Percentiles rank a stretch among this genome's conserved stretches.
phyloP scores from a whole-genome alignment of 1,284 basidiomycete species.

The Athelia psychrophila region DNA sequence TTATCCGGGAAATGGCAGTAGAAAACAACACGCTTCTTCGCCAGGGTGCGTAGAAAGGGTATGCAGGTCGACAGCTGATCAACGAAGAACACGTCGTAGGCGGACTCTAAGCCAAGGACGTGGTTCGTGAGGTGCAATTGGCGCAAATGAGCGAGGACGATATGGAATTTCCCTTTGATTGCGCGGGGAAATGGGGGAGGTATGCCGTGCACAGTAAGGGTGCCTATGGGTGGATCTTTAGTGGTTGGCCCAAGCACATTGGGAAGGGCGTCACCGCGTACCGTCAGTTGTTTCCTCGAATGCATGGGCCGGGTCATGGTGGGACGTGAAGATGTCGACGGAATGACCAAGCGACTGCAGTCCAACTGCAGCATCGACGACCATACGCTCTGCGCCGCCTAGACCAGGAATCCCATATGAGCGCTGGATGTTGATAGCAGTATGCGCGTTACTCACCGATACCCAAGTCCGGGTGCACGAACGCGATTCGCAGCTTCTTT shows the following conservation, averaged over 20 bases:
- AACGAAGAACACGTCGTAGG: conserved; percentile 88
- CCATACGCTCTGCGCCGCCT: conserved; percentile 94
- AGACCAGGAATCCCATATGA: conserved; percentile 1
- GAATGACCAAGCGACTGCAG: conserved; percentile 83
- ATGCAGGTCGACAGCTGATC: conserved; percentile 94
- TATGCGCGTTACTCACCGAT: conserved; percentile 63
- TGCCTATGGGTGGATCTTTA: conserved; percentile 51
- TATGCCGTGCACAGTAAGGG: conserved; percentile 79
- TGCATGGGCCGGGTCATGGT: conserved; percentile 83
- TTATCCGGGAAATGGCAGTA: conserved; percentile 99
- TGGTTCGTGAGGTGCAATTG: conserved; percentile 79
- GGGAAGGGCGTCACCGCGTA: conserved; percentile 24
- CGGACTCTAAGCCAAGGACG: conserved; percentile 46
- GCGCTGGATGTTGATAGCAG: conserved; percentile 1
- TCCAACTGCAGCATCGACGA: conserved; percentile 94
- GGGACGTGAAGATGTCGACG: conserved; percentile 93
- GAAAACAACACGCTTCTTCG: conserved; percentile 82
- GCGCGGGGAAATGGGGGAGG: conserved; percentile 79
- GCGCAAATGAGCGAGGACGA: conserved; percentile 86
- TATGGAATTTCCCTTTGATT: conserved; percentile 76
- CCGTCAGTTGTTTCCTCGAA: conserved; percentile 92
- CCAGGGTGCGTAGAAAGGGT: conserved; percentile 74
- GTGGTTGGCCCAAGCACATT: not conserved
- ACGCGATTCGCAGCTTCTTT: conserved; percentile 58
- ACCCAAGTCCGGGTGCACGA: conserved; percentile 94